These are phyloP conservation scores for Dryas alaskensis DNA, from an alignment of 306 rosid species.

Conservation along the genomic window DNA sequence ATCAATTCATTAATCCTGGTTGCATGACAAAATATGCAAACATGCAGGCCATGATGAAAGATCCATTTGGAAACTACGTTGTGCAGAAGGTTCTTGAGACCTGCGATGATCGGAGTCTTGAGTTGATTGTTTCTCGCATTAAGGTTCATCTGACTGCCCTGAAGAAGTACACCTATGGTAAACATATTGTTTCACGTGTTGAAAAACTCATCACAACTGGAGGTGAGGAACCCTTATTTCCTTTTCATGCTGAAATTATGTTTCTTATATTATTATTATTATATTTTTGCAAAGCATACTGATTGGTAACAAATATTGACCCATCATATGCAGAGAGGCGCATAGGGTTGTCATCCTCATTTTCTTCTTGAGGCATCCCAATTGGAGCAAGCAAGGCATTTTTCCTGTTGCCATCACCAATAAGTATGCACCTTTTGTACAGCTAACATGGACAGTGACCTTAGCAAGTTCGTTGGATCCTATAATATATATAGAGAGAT, in stretches of 20 bases:
- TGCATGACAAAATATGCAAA: conserved; percentile 27
- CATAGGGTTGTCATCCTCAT: conserved; percentile 69
- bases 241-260: conserved; percentile 15
- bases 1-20: not conserved
- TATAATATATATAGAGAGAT: conserved; percentile 13
- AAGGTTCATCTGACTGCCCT: conserved; percentile 88
- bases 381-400: conserved; percentile 20
- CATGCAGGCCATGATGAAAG: conserved; percentile 95
- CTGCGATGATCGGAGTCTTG: conserved; percentile 82
- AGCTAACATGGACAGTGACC: conserved; percentile 59
- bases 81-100: conserved; percentile 97
- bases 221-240: conserved; percentile 44
- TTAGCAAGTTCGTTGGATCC: conserved; percentile 24
- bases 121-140: conserved; percentile 86
- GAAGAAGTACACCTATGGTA: conserved; percentile 88
- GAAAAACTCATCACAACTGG: conserved; percentile 95
- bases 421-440: conserved; percentile 53
- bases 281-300: not conserved
- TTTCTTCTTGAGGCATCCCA: conserved; percentile 38
- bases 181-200: conserved; percentile 91
- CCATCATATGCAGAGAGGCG: conserved; percentile 74
- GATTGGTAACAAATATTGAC: conserved; percentile 16
- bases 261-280: not conserved
- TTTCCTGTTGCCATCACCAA: conserved; percentile 32
- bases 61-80: conserved; percentile 94